Base-by-base conservation (phyloP, 2,329 filamentous ascomycete genomes). In the Fusarium foetens region DNA sequence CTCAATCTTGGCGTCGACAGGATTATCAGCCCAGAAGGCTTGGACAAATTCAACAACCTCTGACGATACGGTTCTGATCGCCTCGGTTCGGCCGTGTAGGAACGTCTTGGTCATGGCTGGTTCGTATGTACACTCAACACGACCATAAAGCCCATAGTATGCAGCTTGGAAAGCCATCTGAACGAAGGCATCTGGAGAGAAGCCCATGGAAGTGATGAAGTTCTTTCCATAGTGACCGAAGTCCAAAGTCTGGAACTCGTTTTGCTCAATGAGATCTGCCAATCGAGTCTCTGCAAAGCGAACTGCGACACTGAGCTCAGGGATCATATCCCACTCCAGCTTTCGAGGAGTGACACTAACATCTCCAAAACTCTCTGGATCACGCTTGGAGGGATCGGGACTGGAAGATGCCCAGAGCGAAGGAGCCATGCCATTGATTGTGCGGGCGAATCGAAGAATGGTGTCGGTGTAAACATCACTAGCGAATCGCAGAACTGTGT, bases 101-200 rank as follows among this genome's bases (percentile, higher is more conserved):
- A 90, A 99, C 66, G 92, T 86, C 81, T 99, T 99, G 57, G 96
- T 99, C 96, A 99, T 98, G 45, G 96, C 95, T 12, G 96, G 96
- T 82, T 99, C 96, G 80, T 99, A 99, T 0, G 95, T 96, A 79
- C 94, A 97, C 81, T 98, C 96, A 3, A 97, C 90, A 8, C 94
- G 91, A 6, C 96, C 96, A 76, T 98, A 99, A 12, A 99, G 87
- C 4, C 96, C 96, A 78, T 98, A 99, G 84, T 99, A 98, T 2
- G 96, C 95, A 8, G 95, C 95, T 81, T 99, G 96, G 84, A 98
- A 98, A 0, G 96, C 96, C 95, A 99, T 98, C 81, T 99, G 96
- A 25, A 99, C 93, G 79, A 97, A 99, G 0, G 96, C 96, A 80
- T 98, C 96, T 0, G 96, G 95, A 0, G 95, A 98, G 82, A 98